Evolutionary conservation across 2,329 filamentous ascomycete genomes (phyloP), one percentile per base, ranked within the genome.

Genomic region (Aspergillus vadensis): DNA sequence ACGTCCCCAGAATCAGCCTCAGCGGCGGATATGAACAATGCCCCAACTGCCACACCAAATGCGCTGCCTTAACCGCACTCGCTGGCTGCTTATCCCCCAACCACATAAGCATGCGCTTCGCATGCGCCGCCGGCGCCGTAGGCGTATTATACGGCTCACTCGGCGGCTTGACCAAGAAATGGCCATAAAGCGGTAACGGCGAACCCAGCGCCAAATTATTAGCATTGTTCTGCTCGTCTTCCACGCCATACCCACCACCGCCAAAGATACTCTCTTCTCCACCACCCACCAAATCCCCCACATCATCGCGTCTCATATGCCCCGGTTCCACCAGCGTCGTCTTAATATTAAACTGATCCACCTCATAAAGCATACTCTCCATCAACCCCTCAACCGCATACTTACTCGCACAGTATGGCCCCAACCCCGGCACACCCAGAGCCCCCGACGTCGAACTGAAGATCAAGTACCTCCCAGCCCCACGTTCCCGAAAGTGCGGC

Each of bases 301-400:
- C 67, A 62, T 98, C 93, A 74, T 98, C 94, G 5, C 93, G 85
- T 5, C 93, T 85, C 64, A 97, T 90, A 65, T 97, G 85, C 0
- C 93, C 93, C 1, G 94, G 93, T 71, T 97, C 92, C 0, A 98
- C 93, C 5, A 99, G 84, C 2, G 94, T 97, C 0, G 91, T 91
- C 76, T 96, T 97, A 76, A 98, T 90, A 72, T 95, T 94, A 78
- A 96, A 97, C 0, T 83, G 81, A 65, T 97, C 93, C 39, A 96
- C 89, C 74, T 99, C 95, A 77, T 98, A 98, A 15, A 97, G 84
- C 91, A 99, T 94, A 15, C 91, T 93, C 77, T 99, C 95, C 68
- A 98, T 92, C 57, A 99, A 81, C 0, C 94, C 95, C 74, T 99
- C 95, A 4, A 97, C 92, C 0, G 95, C 95, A 77, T 97, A 98